phyloP scores from a whole-genome alignment of 495 filamentous ascomycete genomes.

The Cladorrhinum samala region DNA sequence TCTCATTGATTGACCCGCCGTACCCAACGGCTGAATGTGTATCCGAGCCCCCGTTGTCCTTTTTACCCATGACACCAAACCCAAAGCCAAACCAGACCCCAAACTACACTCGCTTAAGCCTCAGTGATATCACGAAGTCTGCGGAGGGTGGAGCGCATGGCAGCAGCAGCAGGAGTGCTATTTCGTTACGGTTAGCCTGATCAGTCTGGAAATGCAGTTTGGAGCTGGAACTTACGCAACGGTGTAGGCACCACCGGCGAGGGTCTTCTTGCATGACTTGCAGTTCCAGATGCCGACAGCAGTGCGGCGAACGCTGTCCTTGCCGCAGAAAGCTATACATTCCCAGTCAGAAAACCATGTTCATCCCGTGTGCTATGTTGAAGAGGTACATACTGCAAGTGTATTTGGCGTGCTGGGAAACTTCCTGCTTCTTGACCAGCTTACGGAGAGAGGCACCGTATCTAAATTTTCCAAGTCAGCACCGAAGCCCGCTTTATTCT shows the following conservation, averaged over 20 bases:
- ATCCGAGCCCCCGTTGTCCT: slow-evolving; percentile 30
- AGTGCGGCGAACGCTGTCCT: slow-evolving; percentile 85
- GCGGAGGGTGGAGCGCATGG: slow-evolving; percentile 94
- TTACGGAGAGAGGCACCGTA: slow-evolving; percentile 99
- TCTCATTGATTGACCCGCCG: slow-evolving; percentile 31
- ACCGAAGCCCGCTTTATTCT: background rate
- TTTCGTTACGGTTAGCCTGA: slow-evolving; percentile 22
- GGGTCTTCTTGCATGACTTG: slow-evolving; percentile 85
- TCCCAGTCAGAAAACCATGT: background rate
- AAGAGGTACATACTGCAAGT: slow-evolving; percentile 66
- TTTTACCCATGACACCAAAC: slow-evolving; percentile 35
- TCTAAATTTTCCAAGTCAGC: slow-evolving; percentile 36
- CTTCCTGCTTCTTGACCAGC: slow-evolving; percentile 99
- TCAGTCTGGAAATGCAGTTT: background rate
- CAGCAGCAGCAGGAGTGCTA: slow-evolving; percentile 92
- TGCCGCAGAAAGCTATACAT: slow-evolving; percentile 76
- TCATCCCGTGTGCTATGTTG: background rate
- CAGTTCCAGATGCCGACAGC: slow-evolving; percentile 97
- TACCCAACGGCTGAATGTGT: slow-evolving; percentile 28
- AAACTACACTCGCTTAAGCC: slow-evolving; percentile 54
- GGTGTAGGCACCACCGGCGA: slow-evolving; percentile 94
- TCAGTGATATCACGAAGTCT: slow-evolving; percentile 96
- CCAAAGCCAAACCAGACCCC: slow-evolving; percentile 26
- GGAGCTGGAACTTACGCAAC: slow-evolving; percentile 69
- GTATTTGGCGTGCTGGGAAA: slow-evolving; percentile 93